phyloP scores from a whole-genome alignment of 768 basidiomycete species.

The Boletus eberwhitei region DNA sequence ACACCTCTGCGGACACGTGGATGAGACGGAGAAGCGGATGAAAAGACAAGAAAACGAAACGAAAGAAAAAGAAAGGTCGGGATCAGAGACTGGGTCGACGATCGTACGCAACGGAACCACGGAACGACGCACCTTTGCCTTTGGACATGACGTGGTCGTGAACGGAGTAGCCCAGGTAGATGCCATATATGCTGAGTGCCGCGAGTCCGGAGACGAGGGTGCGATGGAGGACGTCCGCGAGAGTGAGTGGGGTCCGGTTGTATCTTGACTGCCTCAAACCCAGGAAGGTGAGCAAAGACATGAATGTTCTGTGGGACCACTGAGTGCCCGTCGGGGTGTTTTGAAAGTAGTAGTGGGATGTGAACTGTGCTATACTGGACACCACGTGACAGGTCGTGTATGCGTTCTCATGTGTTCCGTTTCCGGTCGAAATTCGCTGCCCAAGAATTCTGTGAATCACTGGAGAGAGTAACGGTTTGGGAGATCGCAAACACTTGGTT shows the following conservation, averaged over 20 bases:
- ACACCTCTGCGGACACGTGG: slow-evolving; percentile 17
- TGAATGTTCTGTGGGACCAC: not conserved
- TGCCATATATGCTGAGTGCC: slow-evolving; percentile 27
- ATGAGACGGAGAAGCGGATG: not conserved
- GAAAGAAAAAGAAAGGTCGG: too few species aligned
- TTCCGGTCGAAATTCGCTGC: too few species aligned
- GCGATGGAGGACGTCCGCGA: slow-evolving; percentile 30
- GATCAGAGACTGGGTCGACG: not conserved
- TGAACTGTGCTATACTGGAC: not conserved
- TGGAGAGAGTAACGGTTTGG: too few species aligned
- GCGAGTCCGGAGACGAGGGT: slow-evolving; percentile 30
- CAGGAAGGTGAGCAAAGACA: slow-evolving; percentile 29
- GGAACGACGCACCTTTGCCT: slow-evolving; percentile 29
- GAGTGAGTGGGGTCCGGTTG: slow-evolving; percentile 23
- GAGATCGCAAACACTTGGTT: too few species aligned
- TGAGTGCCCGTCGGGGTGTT: not conserved
- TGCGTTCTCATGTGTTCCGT: too few species aligned
- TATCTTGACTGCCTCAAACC: slow-evolving; percentile 23
- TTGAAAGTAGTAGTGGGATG: too few species aligned
- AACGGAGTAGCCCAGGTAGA: slow-evolving; percentile 32
- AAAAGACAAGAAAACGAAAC: not conserved
- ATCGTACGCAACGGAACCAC: not conserved
- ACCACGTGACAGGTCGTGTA: slow-evolving; percentile 4
- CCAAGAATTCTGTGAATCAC: too few species aligned
- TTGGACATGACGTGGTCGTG: slow-evolving; percentile 31